These are phyloP conservation scores for Trichoderma aggressivum DNA, from an alignment of 2,329 filamentous ascomycete genomes.

Conservation along the genomic window DNA sequence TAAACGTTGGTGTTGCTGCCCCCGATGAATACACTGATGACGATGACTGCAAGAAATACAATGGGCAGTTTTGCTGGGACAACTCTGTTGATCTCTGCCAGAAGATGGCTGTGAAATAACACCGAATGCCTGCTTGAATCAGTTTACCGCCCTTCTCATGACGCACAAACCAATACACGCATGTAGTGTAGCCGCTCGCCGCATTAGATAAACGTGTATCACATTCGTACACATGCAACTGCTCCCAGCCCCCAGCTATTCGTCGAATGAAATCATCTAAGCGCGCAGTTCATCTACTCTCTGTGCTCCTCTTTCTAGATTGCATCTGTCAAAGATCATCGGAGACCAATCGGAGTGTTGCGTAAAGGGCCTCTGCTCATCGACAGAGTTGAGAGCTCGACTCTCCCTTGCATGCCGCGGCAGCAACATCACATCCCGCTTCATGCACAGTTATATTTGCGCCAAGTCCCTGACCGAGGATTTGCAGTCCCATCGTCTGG, in stretches of 20 bases:
- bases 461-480: not conserved
- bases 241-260: not conserved
- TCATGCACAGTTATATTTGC: not conserved
- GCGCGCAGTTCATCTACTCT: not conserved
- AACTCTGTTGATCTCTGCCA: not conserved
- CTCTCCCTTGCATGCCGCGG: not conserved
- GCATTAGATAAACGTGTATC: not conserved
- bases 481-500: not conserved
- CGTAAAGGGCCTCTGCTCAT: not conserved
- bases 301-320: no score
- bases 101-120: not conserved
- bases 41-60: not conserved
- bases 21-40: no score
- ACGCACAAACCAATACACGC: not conserved
- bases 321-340: not conserved
- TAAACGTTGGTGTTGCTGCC: no score
- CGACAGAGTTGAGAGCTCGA: not conserved
- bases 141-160: not conserved
- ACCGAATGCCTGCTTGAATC: not conserved
- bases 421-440: not conserved
- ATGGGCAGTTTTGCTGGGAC: not conserved
- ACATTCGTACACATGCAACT: not conserved
- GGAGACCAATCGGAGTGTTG: not conserved
- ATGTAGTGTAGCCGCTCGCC: not conserved
- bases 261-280: not conserved